A percentile compares a stretch with the other conserved stretches of the same genome.
These are phyloP conservation scores for Cryptococcus neoformans DNA, from an alignment of 1,284 basidiomycete genomes.

Conservation along the genomic window DNA sequence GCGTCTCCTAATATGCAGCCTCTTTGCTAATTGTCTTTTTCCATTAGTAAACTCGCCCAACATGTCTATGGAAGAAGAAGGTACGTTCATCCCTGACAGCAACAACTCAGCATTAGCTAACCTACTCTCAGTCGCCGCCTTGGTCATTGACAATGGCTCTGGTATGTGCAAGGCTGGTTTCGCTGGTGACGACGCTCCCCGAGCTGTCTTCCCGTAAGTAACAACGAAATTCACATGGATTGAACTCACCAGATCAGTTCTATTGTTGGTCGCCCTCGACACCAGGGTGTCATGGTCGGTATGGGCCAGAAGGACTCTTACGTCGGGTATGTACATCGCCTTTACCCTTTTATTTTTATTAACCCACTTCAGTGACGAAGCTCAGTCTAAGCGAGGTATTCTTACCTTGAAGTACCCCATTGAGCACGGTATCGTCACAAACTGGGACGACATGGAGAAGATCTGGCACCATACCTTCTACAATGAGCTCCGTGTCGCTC, in stretches of 20 bases:
- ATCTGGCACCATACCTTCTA: slow-evolving; percentile 92
- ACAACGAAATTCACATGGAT: neutral
- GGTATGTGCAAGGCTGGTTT: slow-evolving; percentile 94
- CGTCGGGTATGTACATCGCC: slow-evolving; percentile 60
- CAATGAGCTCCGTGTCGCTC: slow-evolving; percentile 73
- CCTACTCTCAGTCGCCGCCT: slow-evolving; percentile 44
- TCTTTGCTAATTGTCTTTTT: neutral
- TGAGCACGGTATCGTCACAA: slow-evolving; percentile 74
- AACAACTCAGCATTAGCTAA: neutral
- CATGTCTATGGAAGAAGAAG: slow-evolving; percentile 9
- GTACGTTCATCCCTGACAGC: neutral
- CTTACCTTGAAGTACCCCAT: slow-evolving; percentile 85
- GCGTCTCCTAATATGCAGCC: neutral
- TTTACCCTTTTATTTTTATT: neutral
- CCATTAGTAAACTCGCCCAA: slow-evolving; percentile 1
- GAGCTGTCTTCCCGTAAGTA: slow-evolving; percentile 66
- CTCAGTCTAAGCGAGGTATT: slow-evolving; percentile 94
- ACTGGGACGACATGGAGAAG: slow-evolving; percentile 97
- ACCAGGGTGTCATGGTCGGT: slow-evolving; percentile 89
- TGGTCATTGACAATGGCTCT: slow-evolving; percentile 76
- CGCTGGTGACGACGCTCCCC: slow-evolving; percentile 71
- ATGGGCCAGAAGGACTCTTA: slow-evolving; percentile 86
- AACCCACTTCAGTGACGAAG: slow-evolving; percentile 65
- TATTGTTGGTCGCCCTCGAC: slow-evolving; percentile 87
- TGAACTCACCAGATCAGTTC: slow-evolving; percentile 55